Percentiles rank a stretch among this genome's conserved stretches.
These are phyloP conservation scores for Barbarea vulgaris DNA, from an alignment of 345 rosid genomes.

Conservation along the genomic window DNA sequence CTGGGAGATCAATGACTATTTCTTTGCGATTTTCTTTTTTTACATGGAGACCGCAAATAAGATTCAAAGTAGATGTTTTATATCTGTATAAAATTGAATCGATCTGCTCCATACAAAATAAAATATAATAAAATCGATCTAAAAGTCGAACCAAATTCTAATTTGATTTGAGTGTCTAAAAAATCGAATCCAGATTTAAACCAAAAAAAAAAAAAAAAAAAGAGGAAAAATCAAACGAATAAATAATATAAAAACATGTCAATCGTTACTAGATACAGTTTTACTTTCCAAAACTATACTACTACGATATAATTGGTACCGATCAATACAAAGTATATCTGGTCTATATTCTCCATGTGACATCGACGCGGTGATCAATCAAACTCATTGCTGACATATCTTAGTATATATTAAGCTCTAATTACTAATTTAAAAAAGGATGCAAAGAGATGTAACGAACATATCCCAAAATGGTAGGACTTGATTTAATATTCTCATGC, in stretches of 20 bases:
- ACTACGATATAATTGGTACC: neutral
- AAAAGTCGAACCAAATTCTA: neutral
- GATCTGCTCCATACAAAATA: neutral
- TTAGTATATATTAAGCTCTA: constrained; percentile 13
- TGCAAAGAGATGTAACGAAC: constrained; percentile 28
- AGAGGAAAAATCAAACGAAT: neutral
- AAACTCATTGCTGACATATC: constrained; percentile 19
- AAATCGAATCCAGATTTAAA: neutral
- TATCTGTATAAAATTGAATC: neutral
- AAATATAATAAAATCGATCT: neutral
- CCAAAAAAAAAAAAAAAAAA: no score
- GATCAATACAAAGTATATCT: constrained; percentile 11
- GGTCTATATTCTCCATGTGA: constrained; percentile 21
- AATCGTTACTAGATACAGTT: neutral
- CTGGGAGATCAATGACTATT: neutral
- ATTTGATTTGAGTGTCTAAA: neutral
- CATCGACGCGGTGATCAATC: constrained; percentile 16
- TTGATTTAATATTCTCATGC: constrained; percentile 24
- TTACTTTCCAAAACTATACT: neutral
- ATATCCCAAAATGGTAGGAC: constrained; percentile 38
- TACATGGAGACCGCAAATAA: neutral
- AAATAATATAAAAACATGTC: neutral
- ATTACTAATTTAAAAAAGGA: neutral
- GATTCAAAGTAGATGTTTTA: neutral
- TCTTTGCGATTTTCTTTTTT: neutral